A percentile compares a stretch with the other conserved stretches of the same genome.
Conservation (phyloP, 441 rosid species). For the Brassica hybrid region DNA sequence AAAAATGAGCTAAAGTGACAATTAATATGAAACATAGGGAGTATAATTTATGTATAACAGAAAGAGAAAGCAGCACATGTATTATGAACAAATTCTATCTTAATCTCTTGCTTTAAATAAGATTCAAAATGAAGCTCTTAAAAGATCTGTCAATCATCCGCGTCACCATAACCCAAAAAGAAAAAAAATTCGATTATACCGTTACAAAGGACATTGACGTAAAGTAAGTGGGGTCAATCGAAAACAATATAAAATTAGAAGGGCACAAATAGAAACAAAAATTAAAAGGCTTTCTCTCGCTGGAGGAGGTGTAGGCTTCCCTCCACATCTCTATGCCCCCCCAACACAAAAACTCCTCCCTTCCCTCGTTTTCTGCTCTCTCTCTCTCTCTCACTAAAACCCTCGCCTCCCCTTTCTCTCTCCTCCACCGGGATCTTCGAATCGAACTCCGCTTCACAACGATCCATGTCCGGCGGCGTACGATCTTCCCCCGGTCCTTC, state of each 20-base stretch:
- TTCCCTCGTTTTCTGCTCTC: constrained; percentile 73
- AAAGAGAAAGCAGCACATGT: constrained; percentile 42
- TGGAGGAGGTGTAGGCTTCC: constrained; percentile 50
- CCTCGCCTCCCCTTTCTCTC: constrained; percentile 31
- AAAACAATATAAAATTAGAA: constrained; percentile 16
- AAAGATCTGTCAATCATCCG: constrained; percentile 2
- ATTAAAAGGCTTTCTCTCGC: constrained; percentile 1
- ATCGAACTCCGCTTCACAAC: constrained; percentile 16
- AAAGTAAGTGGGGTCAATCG: constrained; percentile 41
- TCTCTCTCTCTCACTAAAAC: constrained; percentile 35
- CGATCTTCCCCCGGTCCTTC: constrained; percentile 52
- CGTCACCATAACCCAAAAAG: background rate
- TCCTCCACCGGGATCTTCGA: constrained; percentile 1
- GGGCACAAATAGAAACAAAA: constrained; percentile 34
- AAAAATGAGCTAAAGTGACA: no score
- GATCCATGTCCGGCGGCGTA: constrained; percentile 62
- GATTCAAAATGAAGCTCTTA: constrained; percentile 11
- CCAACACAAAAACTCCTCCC: constrained; percentile 79
- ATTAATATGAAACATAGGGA: no score
- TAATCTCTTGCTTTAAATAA: constrained; percentile 19
- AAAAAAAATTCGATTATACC: constrained; percentile 13
- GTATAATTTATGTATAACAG: constrained; percentile 16
- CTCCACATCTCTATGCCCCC: constrained; percentile 77
- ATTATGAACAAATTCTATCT: constrained; percentile 9
- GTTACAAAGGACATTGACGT: constrained; percentile 21